Evolutionary conservation across 1,284 basidiomycete genomes (phyloP), one percentile per base, ranked within the genome.

Genomic region (Trametes polyzona): DNA sequence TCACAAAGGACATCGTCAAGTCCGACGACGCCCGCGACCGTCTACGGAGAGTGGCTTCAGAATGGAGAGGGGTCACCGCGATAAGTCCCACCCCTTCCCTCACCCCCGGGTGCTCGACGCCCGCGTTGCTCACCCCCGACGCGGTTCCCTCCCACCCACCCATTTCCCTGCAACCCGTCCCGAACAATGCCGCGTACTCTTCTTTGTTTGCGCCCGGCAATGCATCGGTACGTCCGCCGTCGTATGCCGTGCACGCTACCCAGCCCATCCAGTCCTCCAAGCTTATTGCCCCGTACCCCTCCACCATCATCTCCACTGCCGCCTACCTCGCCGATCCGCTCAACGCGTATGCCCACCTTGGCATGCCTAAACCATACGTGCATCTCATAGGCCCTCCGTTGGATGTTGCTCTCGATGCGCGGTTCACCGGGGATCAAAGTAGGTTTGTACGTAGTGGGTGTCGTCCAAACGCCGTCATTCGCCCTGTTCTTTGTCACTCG

Each of bases 391-490:
- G 91, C 0, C 87, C 87, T 0, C 93, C 93, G 0, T 78, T 96
- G 58, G 88, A 88, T 60, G 72, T 97, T 12, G 89, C 91, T 2
- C 77, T 98, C 32, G 96, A 98, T 65, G 83, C 91, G 0, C 76
- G 96, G 14, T 78, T 84, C n/a, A 84, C 85, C n/a, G 94, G 94
- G 5, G 83, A 80, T 57, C 82, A 90, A 57, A 81, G 83, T 0
- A 78, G 93, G 16, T 98, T 92, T 71, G 86, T 90, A 0, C 77
- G 96, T 41, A 90, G 81, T 52, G 93, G 94, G 0, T 98, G 96
- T 72, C 81, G 90, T 62, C 95, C 95, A 8, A 98, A 98, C 67
- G 93, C 90, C 0, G 90, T 96, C 3, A 71, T 98, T 11, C 78
- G 92, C 1, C 93, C 94, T 0, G 79, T 95, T 29, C 70, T 95